These are phyloP conservation scores for Irpex sp. DNA, from an alignment of 1,284 basidiomycete species.

Conservation along the genomic window DNA sequence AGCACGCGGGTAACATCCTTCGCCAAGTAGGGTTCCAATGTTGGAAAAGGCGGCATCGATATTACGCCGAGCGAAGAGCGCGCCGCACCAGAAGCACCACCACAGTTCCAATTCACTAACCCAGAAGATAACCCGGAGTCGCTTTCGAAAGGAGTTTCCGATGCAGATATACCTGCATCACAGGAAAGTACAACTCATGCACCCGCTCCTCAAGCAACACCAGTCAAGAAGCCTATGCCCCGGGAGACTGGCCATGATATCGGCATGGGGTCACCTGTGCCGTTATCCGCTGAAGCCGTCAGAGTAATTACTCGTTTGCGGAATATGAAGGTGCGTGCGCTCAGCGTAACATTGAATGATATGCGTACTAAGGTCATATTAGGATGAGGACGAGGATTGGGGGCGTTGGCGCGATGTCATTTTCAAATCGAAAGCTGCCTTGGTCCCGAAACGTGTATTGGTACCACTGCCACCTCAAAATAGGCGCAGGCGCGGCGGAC, in stretches of 20 bases:
- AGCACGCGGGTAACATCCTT: background rate
- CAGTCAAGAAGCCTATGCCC: slow-evolving; percentile 49
- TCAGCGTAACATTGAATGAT: background rate
- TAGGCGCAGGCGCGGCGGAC: slow-evolving; percentile 52
- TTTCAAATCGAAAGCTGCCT: slow-evolving; percentile 65
- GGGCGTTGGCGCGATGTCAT: slow-evolving; percentile 84
- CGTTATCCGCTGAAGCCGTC: slow-evolving; percentile 82
- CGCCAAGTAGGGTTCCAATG: slow-evolving; percentile 51
- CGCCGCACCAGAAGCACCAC: slow-evolving; percentile 58
- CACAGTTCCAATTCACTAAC: slow-evolving; percentile 38
- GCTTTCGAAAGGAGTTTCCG: slow-evolving; percentile 10
- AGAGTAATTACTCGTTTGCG: slow-evolving; percentile 80
- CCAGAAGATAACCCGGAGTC: slow-evolving; percentile 33
- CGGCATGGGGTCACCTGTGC: slow-evolving; percentile 86
- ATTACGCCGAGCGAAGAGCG: slow-evolving; percentile 62
- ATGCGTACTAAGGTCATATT: background rate
- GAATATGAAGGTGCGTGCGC: slow-evolving; percentile 67
- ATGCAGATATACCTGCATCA: background rate
- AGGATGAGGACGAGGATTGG: slow-evolving; percentile 93
- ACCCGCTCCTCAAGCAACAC: background rate
- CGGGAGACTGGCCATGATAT: slow-evolving; percentile 84
- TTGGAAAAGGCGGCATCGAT: slow-evolving; percentile 85
- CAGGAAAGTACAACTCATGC: background rate
- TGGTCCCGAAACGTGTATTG: slow-evolving; percentile 47
- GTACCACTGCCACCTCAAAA: slow-evolving; percentile 50